Percentiles rank a stretch among this genome's conserved stretches.
Conservation (phyloP, 1,139 yeast genomes). For the Zhuliangozyma blackwelliae region DNA sequence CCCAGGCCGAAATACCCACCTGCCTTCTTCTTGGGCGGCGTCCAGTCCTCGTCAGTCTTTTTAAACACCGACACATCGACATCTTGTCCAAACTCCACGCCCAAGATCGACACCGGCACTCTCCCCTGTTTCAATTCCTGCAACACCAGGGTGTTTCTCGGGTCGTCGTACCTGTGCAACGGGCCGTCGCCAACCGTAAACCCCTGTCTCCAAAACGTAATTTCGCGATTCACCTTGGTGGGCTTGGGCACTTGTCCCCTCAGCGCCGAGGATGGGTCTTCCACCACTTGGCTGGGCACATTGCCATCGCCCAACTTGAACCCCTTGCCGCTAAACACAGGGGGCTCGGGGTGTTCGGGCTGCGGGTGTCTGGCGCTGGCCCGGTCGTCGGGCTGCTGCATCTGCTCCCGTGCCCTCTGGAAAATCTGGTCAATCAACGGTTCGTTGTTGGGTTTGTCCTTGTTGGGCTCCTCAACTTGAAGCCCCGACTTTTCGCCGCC, state of each 20-base stretch:
- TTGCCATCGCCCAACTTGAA: slow-evolving; percentile 71
- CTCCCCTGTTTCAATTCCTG: slow-evolving; percentile 83
- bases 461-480: slow-evolving; percentile 88
- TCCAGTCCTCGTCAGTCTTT: slow-evolving; percentile 76
- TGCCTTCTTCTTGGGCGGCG: slow-evolving; percentile 59
- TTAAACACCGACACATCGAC: slow-evolving; percentile 91
- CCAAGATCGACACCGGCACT: slow-evolving; percentile 83
- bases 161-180: slow-evolving; percentile 84
- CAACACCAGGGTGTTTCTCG: slow-evolving; percentile 70
- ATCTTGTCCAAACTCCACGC: slow-evolving; percentile 86
- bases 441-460: slow-evolving; percentile 38
- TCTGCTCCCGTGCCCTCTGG: slow-evolving; percentile 42
- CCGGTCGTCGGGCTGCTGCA: slow-evolving; percentile 41
- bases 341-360: slow-evolving; percentile 12
- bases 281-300: slow-evolving; percentile 35
- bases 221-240: slow-evolving; percentile 60
- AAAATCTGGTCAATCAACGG: slow-evolving; percentile 44
- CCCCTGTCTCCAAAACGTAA: slow-evolving; percentile 96
- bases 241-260: slow-evolving; percentile 11
- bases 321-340: slow-evolving; percentile 64
- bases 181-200: slow-evolving; percentile 92
- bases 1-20: slow-evolving; percentile 84
- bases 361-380: slow-evolving; percentile 28
- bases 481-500: slow-evolving; percentile 94
- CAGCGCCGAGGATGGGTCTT: slow-evolving; percentile 24